phyloP scores from a whole-genome alignment of 164 flowering plant genomes.

The Tinospora cordifolia region DNA sequence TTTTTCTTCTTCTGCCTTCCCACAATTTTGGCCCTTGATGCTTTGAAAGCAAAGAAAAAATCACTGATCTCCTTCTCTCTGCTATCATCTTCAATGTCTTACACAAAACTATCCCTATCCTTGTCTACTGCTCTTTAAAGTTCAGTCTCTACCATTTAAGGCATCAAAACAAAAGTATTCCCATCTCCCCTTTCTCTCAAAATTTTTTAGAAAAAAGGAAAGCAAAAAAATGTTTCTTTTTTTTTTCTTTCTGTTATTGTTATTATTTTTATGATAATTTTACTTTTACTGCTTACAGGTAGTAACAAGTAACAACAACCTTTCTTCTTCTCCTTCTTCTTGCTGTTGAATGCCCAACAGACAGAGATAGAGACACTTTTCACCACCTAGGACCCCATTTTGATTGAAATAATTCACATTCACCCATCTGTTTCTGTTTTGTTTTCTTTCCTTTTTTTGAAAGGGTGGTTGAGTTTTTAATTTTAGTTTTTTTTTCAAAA shows the following conservation, averaged over 20 bases:
- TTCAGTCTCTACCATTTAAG: not conserved
- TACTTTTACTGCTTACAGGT: not conserved
- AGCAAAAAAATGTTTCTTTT: not conserved
- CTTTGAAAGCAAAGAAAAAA: not conserved
- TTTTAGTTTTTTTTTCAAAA: not conserved
- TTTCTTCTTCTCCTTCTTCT: not conserved
- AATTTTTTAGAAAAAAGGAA: too few relatives aligned
- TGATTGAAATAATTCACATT: not conserved
- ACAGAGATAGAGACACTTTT: not conserved
- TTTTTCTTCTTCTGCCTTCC: not conserved
- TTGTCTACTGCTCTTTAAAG: not conserved
- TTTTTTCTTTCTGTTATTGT: too few relatives aligned
- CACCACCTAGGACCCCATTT: too few relatives aligned
- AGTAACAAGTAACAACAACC: not conserved
- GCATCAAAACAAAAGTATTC: not conserved
- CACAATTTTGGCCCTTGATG: not conserved
- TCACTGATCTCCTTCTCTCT: not conserved
- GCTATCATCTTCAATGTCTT: slow-evolving; percentile 6
- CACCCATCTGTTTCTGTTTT: too few relatives aligned
- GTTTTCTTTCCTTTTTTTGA: not conserved
- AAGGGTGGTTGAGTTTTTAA: too few relatives aligned
- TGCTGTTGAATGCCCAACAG: not conserved
- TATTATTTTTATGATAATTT: too few relatives aligned
- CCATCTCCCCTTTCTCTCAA: too few relatives aligned
- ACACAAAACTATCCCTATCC: not conserved